phyloP scores from a whole-genome alignment of 2,329 filamentous ascomycete genomes.

The Fusarium kyushuense region DNA sequence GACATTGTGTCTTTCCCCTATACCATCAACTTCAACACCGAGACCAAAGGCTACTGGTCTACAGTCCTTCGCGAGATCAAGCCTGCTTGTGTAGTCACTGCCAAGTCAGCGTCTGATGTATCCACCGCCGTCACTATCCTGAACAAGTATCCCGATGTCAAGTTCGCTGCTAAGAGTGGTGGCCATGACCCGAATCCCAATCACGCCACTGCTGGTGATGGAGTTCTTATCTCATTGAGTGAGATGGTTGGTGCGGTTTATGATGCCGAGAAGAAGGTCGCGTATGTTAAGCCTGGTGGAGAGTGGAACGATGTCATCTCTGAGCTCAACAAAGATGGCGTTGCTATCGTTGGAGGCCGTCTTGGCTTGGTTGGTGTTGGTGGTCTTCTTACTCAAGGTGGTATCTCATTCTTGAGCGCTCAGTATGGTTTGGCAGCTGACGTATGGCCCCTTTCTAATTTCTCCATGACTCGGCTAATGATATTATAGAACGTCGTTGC shows the following conservation, averaged over 20 bases:
- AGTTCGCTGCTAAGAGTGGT: constrained; percentile 23
- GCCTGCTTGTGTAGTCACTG: constrained; percentile 11
- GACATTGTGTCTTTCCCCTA: background rate
- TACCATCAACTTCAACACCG: constrained; percentile 2
- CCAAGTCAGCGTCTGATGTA: constrained; percentile 13
- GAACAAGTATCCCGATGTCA: constrained; percentile 27
- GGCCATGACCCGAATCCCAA: constrained; percentile 24
- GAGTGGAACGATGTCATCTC: constrained; percentile 36
- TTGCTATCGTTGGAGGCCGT: constrained; percentile 13
- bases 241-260: constrained; percentile 18
- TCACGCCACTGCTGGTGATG: constrained; percentile 15
- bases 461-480: background rate
- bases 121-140: constrained; percentile 15
- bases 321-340: background rate
- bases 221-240: constrained; percentile 18
- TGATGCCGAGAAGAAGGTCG: constrained; percentile 11
- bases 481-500: constrained; percentile 1
- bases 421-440: constrained; percentile 29
- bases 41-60: constrained; percentile 10
- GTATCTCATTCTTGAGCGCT: constrained; percentile 24
- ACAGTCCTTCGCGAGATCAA: constrained; percentile 9
- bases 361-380: constrained; percentile 28
- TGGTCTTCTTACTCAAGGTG: constrained; percentile 12
- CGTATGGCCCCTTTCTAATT: background rate
- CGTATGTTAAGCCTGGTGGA: constrained; percentile 28